Evolutionary conservation across 805 yeast genomes (phyloP).

Genomic region (Yarrowia bubula): DNA sequence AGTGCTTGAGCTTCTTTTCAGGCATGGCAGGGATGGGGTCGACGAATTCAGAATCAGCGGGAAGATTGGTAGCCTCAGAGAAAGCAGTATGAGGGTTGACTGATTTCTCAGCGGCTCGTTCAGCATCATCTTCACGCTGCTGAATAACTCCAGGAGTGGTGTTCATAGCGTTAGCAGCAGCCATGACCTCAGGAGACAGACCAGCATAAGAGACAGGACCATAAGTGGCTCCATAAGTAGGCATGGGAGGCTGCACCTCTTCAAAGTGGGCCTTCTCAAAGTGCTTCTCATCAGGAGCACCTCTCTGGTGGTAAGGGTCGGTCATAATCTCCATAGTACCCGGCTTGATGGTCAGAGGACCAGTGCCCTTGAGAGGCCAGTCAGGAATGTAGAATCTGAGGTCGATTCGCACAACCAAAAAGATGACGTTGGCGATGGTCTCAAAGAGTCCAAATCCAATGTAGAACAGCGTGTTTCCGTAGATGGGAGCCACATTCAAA

Average conservation of each 20-base stretch:
- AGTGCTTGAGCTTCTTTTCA: constrained; percentile 2
- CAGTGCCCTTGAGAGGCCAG: constrained; percentile 41
- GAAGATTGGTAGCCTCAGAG: constrained; percentile 8
- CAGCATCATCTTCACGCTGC: background rate
- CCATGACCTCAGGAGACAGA: constrained; percentile 13
- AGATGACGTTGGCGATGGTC: constrained; percentile 53
- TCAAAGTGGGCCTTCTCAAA: constrained; percentile 11
- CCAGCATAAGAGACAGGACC: constrained; percentile 7
- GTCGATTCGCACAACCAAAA: constrained; percentile 67
- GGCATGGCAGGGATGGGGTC: constrained; percentile 4
- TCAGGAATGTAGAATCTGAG: constrained; percentile 80
- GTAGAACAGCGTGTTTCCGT: constrained; percentile 47
- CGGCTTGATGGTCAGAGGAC: constrained; percentile 45
- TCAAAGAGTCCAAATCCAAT: constrained; percentile 69
- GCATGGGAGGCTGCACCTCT: constrained; percentile 12
- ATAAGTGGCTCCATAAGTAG: constrained; percentile 7
- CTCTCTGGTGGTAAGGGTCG: background rate
- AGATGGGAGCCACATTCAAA: background rate
- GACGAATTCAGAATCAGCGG: constrained; percentile 10
- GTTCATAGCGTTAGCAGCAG: constrained; percentile 5
- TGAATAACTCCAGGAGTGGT: background rate
- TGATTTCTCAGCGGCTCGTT: background rate
- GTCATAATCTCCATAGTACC: constrained; percentile 46
- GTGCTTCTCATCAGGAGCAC: constrained; percentile 1
- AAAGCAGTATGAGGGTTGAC: constrained; percentile 11